Conservation (phyloP, 2,329 filamentous ascomycete species). For the Fusarium sp. region DNA sequence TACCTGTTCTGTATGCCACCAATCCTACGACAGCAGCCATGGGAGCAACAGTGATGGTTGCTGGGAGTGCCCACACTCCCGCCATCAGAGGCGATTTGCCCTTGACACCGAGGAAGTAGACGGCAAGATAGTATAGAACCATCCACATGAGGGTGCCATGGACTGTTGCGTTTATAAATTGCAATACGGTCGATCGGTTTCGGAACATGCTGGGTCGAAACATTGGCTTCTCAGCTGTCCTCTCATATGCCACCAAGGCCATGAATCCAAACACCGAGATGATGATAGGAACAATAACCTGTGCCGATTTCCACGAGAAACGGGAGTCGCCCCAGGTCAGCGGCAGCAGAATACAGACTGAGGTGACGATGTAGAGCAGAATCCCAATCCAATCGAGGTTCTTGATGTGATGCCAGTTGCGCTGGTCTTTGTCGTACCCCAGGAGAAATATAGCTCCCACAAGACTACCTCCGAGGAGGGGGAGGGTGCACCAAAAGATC, state of each 20-base stretch:
- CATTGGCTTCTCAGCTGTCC: slow-evolving; percentile 33
- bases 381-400: slow-evolving; percentile 72
- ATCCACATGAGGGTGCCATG: slow-evolving; percentile 47
- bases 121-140: slow-evolving; percentile 45
- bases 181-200: slow-evolving; percentile 34
- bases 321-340: slow-evolving; percentile 33
- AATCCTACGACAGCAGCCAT: slow-evolving; percentile 67
- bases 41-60: slow-evolving; percentile 72
- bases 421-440: slow-evolving; percentile 36
- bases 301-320: slow-evolving; percentile 40
- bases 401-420: slow-evolving; percentile 15
- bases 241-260: slow-evolving; percentile 38
- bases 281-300: slow-evolving; percentile 67
- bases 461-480: slow-evolving; percentile 44
- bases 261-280: slow-evolving; percentile 62
- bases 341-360: slow-evolving; percentile 30
- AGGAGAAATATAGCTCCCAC: slow-evolving; percentile 44
- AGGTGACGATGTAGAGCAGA: slow-evolving; percentile 60
- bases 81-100: slow-evolving; percentile 37
- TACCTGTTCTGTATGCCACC: slow-evolving; percentile 64
- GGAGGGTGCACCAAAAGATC: slow-evolving; percentile 53
- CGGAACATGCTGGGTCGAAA: slow-evolving; percentile 41
- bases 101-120: slow-evolving; percentile 45
- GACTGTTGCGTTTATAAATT: slow-evolving; percentile 36
- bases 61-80: slow-evolving; percentile 65